Evolutionary conservation across 495 filamentous ascomycete species (phyloP).

Genomic region (Neurospora intermedia): DNA sequence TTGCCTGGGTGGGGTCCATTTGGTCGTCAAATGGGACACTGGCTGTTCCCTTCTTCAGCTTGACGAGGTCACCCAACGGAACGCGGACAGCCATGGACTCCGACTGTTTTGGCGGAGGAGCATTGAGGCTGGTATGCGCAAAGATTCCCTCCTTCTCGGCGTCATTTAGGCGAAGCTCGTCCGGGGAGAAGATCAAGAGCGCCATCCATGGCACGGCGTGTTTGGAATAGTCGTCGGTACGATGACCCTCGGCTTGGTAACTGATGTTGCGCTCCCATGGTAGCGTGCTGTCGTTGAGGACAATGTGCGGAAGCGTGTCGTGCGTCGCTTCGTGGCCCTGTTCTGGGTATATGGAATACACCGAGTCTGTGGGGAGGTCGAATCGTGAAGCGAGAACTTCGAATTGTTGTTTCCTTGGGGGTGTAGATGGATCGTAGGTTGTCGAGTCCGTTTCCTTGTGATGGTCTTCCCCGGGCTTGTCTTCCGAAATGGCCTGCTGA

Average conservation of each 20-base stretch:
- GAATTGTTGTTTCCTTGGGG: too few species aligned
- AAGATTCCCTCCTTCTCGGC: background rate
- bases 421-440: too few species aligned
- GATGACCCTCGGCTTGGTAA: background rate
- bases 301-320: conserved; percentile 36
- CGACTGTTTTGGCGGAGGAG: conserved; percentile 8
- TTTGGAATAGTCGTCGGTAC: conserved; percentile 3
- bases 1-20: background rate
- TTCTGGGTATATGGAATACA: conserved; percentile 33
- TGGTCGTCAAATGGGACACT: background rate
- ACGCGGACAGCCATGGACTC: background rate
- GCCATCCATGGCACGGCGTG: conserved; percentile 31
- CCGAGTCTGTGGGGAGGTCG: conserved; percentile 11
- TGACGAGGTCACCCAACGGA: background rate
- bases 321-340: conserved; percentile 24
- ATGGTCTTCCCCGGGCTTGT: background rate
- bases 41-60: background rate
- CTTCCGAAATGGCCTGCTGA: background rate
- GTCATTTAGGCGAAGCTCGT: conserved; percentile 16
- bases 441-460: too few species aligned
- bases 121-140: background rate
- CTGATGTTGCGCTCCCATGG: conserved; percentile 32
- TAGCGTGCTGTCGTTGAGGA: conserved; percentile 36
- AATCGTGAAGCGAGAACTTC: conserved; percentile 5
- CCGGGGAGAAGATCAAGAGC: conserved; percentile 24